A percentile compares a stretch with the other conserved stretches of the same genome.
These are phyloP conservation scores for Neurospora discreta DNA, from an alignment of 495 filamentous ascomycete species.

Conservation along the genomic window DNA sequence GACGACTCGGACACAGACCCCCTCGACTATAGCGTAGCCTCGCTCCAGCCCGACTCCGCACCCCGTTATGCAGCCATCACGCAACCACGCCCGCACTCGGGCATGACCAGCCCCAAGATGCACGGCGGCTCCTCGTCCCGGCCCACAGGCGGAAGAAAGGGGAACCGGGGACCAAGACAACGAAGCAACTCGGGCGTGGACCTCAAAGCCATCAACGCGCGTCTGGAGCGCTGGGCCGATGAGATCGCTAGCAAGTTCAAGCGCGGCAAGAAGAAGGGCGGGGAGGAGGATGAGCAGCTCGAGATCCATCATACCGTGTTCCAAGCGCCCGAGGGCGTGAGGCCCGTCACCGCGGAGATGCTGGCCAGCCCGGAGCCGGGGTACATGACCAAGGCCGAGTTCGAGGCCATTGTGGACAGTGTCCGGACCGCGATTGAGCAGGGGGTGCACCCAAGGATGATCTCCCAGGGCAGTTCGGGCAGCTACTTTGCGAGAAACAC, in stretches of 20 bases:
- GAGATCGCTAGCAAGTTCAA: constrained; percentile 98
- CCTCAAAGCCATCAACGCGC: constrained; percentile 96
- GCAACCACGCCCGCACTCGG: constrained; percentile 49
- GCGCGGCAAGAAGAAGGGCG: constrained; percentile 60
- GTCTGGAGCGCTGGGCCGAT: constrained; percentile 92
- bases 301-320: constrained; percentile 98
- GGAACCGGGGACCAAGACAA: background rate
- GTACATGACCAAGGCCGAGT: constrained; percentile 64
- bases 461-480: constrained; percentile 90
- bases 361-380: constrained; percentile 44
- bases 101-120: constrained; percentile 44
- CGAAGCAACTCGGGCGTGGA: constrained; percentile 88
- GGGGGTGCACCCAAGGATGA: constrained; percentile 88
- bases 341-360: constrained; percentile 63
- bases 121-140: constrained; percentile 3
- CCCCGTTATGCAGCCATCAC: constrained; percentile 59
- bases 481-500: constrained; percentile 94
- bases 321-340: constrained; percentile 74
- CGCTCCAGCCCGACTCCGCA: constrained; percentile 48
- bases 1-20: constrained; percentile 59
- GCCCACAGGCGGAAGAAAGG: constrained; percentile 36
- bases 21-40: constrained; percentile 44
- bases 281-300: constrained; percentile 66
- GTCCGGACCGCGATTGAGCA: constrained; percentile 82
- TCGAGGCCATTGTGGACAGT: constrained; percentile 83